A percentile compares a stretch with the other conserved stretches of the same genome.
These are phyloP conservation scores for Fusarium globosum DNA, from an alignment of 2,329 filamentous ascomycete species.

Conservation along the genomic window DNA sequence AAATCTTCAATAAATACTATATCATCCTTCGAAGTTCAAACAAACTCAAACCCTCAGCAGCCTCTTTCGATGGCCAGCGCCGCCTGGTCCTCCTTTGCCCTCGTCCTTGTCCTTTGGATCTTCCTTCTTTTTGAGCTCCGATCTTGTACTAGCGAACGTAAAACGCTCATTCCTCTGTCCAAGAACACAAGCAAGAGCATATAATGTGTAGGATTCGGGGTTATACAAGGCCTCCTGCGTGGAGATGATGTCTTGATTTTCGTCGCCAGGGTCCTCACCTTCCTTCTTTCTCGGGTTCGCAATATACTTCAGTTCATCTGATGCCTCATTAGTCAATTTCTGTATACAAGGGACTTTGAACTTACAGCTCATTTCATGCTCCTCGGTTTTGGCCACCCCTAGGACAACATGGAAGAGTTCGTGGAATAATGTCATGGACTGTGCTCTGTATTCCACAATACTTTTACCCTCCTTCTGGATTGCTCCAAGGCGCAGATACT, in stretches of 20 bases:
- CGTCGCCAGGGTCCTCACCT: background rate
- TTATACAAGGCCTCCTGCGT: background rate
- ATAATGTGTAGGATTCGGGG: background rate
- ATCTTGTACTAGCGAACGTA: background rate
- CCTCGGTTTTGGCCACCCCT: rapidly evolving
- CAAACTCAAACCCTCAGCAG: background rate
- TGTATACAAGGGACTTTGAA: rapidly evolving
- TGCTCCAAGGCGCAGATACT: rapidly evolving
- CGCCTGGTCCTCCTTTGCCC: background rate
- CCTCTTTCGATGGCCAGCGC: background rate
- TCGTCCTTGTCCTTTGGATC: background rate
- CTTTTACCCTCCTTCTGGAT: background rate
- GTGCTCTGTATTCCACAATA: background rate
- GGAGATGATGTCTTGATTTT: background rate
- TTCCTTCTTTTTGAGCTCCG: background rate
- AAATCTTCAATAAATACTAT: rapidly evolving
- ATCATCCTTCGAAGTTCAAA: background rate
- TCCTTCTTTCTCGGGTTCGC: background rate
- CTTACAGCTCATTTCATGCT: background rate
- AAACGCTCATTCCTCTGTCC: background rate
- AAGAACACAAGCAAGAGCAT: background rate
- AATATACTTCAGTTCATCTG: background rate
- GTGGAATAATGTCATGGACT: background rate
- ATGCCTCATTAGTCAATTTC: background rate
- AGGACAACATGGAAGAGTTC: background rate